Evolutionary conservation across 441 rosid species (phyloP).

Genomic region (Brassica hybrid): DNA sequence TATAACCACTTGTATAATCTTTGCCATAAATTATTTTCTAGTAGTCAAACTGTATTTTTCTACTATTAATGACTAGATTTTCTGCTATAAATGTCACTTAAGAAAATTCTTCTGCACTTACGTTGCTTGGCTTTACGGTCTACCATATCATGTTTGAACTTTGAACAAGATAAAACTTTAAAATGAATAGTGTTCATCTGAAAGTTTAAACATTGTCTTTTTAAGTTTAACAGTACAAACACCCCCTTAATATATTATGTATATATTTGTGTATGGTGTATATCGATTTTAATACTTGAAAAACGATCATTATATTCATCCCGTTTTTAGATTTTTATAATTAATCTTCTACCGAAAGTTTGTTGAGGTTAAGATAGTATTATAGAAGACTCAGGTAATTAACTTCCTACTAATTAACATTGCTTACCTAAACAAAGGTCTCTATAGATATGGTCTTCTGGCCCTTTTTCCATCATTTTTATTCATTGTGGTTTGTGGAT

Average conservation of each 20-base stretch:
- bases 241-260: not conserved
- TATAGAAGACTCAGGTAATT: slow-evolving; percentile 1
- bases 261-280: slow-evolving; percentile 1
- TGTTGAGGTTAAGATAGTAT: slow-evolving; percentile 28
- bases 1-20: slow-evolving; percentile 38
- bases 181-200: not conserved
- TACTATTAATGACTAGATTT: slow-evolving; percentile 5
- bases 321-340: slow-evolving; percentile 17
- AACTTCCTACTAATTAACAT: not conserved
- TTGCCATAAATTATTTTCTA: slow-evolving; percentile 35
- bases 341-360: slow-evolving; percentile 38
- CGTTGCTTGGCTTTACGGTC: not conserved
- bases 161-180: not conserved
- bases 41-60: slow-evolving; percentile 35
- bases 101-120: not conserved
- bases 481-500: slow-evolving; percentile 3
- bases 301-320: slow-evolving; percentile 22
- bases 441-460: slow-evolving; percentile 20
- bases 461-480: slow-evolving; percentile 27
- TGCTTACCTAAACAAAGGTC: too few relatives aligned
- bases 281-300: not conserved
- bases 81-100: slow-evolving; percentile 14
- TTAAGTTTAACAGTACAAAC: not conserved
- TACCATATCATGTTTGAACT: not conserved
- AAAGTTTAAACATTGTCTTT: not conserved